Base-by-base conservation (phyloP, 2,329 filamentous ascomycete species). In the Colletotrichum coccodes region DNA sequence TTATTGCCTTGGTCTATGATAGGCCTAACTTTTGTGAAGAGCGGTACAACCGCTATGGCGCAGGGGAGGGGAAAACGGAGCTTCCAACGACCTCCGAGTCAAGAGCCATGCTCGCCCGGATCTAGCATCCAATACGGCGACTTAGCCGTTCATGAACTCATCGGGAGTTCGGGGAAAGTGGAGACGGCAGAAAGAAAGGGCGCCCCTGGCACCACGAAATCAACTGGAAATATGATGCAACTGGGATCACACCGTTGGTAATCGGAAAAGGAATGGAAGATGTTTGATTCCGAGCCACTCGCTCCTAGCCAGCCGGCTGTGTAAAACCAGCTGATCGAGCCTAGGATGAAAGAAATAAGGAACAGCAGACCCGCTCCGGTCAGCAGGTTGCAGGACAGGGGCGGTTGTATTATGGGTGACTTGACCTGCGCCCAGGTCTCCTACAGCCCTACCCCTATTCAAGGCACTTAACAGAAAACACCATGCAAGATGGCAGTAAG, bases 141-240 rank as follows among this genome's bases (percentile, higher is more conserved):
- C 38, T 28, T 21, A n/a, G 12, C 52, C 23, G n/a, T 21, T 18
- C 11, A 40, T 14, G n/a, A 42, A 11, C 30, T 30, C 30, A 46
- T 36, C 57, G 63, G 63, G 9, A 60, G 38, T 66, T 49, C 49
- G 49, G 40, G 11, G 53, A 56, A 54, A 28, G 49, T 46, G 64
- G 52, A 42, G 12, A n/a, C 8, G 21, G 16, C 32, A 36, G 54
- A 60, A 23, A 18, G 14, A 23, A 34, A 42, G 34, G 16, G 16
- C 23, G n/a, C 42, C 3, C 30, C 1, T 47, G n/a, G 42, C 23
- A 18, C 14, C 34, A 32, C 34, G 28, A 26, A 40, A 52, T 8
- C 14, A 46, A 11, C 49, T 18, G 42, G 18, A 7, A 36, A 38
- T 28, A 9, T 14, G 8, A 30, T 18, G 11, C 40, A 21, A 34